Percentiles rank a stretch among this genome's conserved stretches.
Conservation (phyloP, 805 yeast genomes). For the Lachancea mirantina region DNA sequence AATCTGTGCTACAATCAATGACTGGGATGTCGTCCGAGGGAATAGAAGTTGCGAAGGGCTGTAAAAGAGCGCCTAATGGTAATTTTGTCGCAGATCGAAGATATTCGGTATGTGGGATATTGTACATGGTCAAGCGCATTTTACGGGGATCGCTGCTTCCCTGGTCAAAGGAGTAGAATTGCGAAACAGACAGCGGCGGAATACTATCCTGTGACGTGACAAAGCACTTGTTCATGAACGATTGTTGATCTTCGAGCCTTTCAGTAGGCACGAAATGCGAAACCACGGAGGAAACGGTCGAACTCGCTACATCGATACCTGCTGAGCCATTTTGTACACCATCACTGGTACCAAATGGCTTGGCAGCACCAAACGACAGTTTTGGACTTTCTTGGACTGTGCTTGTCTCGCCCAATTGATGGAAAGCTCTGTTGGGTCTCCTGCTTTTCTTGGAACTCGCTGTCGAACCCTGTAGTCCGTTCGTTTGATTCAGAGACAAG, state of each 20-base stretch:
- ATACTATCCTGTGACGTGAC: constrained; percentile 67
- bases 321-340: not conserved
- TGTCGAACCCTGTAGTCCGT: constrained; percentile 5
- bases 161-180: constrained; percentile 65
- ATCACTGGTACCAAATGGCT: too few species aligned
- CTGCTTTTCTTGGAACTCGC: constrained; percentile 16
- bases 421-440: constrained; percentile 30
- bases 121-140: constrained; percentile 72
- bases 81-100: constrained; percentile 61
- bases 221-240: constrained; percentile 41
- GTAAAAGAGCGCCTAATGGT: constrained; percentile 73
- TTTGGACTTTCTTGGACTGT: not conserved
- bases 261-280: constrained; percentile 29
- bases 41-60: constrained; percentile 72
- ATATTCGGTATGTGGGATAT: constrained; percentile 68
- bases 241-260: constrained; percentile 32
- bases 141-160: constrained; percentile 78
- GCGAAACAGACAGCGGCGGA: constrained; percentile 79
- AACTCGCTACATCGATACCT: not conserved
- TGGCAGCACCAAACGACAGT: not conserved
- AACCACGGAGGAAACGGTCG: constrained; percentile 9
- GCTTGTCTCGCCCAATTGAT: constrained; percentile 16
- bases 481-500: constrained; percentile 17
- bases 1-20: constrained; percentile 34
- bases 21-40: constrained; percentile 54